Evolutionary conservation across 1,139 yeast species (phyloP).

Genomic region (Trichomonascaceae sp.): DNA sequence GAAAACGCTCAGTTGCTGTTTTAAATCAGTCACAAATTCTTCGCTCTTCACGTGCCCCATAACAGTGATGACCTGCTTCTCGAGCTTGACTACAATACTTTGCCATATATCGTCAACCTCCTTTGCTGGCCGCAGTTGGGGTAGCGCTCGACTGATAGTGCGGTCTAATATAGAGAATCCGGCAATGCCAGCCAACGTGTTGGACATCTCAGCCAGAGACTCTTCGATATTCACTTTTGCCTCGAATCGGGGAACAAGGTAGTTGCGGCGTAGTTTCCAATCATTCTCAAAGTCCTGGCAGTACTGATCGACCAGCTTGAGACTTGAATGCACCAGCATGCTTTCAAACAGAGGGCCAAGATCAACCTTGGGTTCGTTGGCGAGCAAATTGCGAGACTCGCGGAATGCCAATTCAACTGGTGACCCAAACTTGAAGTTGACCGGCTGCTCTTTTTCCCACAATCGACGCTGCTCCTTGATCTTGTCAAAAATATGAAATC

Average conservation of each 20-base stretch:
- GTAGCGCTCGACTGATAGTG: conserved; percentile 43
- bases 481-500: conserved; percentile 44
- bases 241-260: conserved; percentile 42
- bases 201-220: conserved; percentile 12
- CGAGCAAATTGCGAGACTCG: conserved; percentile 33
- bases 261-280: conserved; percentile 57
- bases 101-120: conserved; percentile 73
- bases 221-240: conserved; percentile 1
- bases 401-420: conserved; percentile 71
- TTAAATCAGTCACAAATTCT: conserved; percentile 32
- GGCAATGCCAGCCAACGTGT: conserved; percentile 40
- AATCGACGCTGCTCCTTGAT: conserved; percentile 40
- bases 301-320: conserved; percentile 51
- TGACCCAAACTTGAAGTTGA: conserved; percentile 62
- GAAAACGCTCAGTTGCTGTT: conserved; percentile 57
- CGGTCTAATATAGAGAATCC: conserved; percentile 75
- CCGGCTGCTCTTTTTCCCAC: conserved; percentile 43
- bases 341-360: conserved; percentile 70
- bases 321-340: conserved; percentile 63
- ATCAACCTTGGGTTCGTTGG: conserved; percentile 37
- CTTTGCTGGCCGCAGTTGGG: conserved; percentile 27
- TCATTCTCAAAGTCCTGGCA: conserved; percentile 57
- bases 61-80: conserved; percentile 17
- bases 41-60: conserved; percentile 17
- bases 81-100: conserved; percentile 33